A percentile compares a stretch with the other conserved stretches of the same genome.
These are phyloP conservation scores for Aspergillus sp. DNA, from an alignment of 2,329 filamentous ascomycete species.

Conservation along the genomic window DNA sequence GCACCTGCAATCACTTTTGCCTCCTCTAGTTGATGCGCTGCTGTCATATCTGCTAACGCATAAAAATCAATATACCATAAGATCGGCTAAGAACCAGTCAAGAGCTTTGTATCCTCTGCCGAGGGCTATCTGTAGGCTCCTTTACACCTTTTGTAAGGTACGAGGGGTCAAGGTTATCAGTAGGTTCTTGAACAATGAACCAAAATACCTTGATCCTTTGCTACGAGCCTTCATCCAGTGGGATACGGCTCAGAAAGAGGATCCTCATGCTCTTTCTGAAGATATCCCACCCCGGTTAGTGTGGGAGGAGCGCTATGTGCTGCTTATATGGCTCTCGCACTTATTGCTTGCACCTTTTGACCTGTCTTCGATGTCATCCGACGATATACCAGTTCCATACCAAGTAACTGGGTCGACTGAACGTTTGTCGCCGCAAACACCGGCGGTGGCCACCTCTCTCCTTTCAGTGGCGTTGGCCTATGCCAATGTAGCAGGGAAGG, in stretches of 20 bases:
- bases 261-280: slow-evolving; percentile 16
- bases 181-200: slow-evolving; percentile 87
- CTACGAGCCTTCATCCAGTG: slow-evolving; percentile 70
- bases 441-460: slow-evolving; percentile 68
- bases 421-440: slow-evolving; percentile 59
- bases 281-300: slow-evolving; percentile 48
- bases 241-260: slow-evolving; percentile 26
- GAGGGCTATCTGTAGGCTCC: slow-evolving; percentile 70
- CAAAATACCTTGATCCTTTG: slow-evolving; percentile 77
- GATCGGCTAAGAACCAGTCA: slow-evolving; percentile 33
- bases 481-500: slow-evolving; percentile 75
- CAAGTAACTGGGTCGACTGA: slow-evolving; percentile 28
- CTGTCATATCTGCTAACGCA: slow-evolving; percentile 59
- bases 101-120: slow-evolving; percentile 54
- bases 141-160: slow-evolving; percentile 94
- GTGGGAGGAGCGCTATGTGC: slow-evolving; percentile 89
- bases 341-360: slow-evolving; percentile 86
- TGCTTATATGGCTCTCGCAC: slow-evolving; percentile 84
- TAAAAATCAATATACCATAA: slow-evolving; percentile 42
- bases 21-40: slow-evolving; percentile 72
- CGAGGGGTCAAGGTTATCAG: slow-evolving; percentile 90
- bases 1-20: slow-evolving; percentile 73
- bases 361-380: slow-evolving; percentile 74
- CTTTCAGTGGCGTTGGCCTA: slow-evolving; percentile 70
- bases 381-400: slow-evolving; percentile 36